These are phyloP conservation scores for Gentiana macrophylla DNA, from an alignment of 257 asterid genomes.

Conservation along the genomic window DNA sequence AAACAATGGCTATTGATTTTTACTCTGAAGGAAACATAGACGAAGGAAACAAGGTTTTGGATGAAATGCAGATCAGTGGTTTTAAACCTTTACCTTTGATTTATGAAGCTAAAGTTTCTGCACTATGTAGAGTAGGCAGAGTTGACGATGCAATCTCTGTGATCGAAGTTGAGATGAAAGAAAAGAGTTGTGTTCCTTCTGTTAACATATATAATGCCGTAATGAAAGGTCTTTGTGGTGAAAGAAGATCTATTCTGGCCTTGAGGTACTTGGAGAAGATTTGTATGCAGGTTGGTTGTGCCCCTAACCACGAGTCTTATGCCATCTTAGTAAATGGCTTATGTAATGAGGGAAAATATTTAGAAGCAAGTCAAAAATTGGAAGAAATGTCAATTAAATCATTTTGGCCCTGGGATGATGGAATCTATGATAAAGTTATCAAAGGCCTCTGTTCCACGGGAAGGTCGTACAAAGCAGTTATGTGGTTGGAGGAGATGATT, in stretches of 20 bases:
- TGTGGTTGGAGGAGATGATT: conserved; percentile 89
- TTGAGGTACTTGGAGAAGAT: conserved; percentile 47
- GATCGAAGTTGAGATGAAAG: conserved; percentile 54
- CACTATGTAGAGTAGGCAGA: conserved; percentile 35
- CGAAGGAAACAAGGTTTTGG: conserved; percentile 53
- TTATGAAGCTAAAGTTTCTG: conserved; percentile 58
- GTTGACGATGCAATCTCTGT: conserved; percentile 51
- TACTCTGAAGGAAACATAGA: conserved; percentile 58
- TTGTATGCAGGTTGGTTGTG: conserved; percentile 44
- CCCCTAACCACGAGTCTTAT: conserved; percentile 52
- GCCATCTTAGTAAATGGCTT: conserved; percentile 52
- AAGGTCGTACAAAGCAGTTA: conserved; percentile 45
- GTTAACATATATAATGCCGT: conserved; percentile 48
- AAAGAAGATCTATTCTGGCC: conserved; percentile 32
- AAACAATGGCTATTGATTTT: conserved; percentile 54
- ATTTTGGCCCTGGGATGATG: conserved; percentile 43
- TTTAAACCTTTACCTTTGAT: conserved; percentile 36
- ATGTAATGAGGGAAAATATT: conserved; percentile 48
- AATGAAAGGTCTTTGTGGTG: conserved; percentile 52
- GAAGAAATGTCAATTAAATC: conserved; percentile 53
- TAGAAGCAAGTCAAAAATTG: conserved; percentile 60
- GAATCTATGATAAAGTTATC: conserved; percentile 35
- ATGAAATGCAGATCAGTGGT: conserved; percentile 50
- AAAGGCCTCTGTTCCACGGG: conserved; percentile 53
- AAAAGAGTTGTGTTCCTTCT: conserved; percentile 42